Base-by-base conservation (phyloP, 768 basidiomycete genomes). In the Naematelia aurantialba region DNA sequence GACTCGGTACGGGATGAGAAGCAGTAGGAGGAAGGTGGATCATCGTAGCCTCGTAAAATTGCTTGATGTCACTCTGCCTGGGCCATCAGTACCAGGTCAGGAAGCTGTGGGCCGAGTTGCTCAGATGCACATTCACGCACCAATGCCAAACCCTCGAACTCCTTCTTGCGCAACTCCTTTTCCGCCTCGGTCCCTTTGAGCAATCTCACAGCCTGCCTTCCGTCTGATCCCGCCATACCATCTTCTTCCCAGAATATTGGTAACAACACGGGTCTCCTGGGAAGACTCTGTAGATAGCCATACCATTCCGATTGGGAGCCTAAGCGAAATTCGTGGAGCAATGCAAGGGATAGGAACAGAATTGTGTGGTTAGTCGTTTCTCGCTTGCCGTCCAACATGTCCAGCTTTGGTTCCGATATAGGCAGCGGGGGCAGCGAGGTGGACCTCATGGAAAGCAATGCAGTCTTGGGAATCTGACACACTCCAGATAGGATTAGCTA, bases 271-370 rank as follows among this genome's bases (percentile, higher is more conserved):
- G 56, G 25, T 0, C 58, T 55, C 3, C 69, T 59, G 0, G 79
- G 79, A 17, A 78, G 55, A 11, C 64, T 64, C 34, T 74, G 75
- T 4, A 80, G 56, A 58, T 79, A 81, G 11, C 70, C 74, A 17
- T 54, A 67, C 64, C 72, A 80, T 30, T 52, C 26, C 2, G 78
- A 78, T n/a, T 47, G 10, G 0, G 17, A 5, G 0, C 69, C 75
- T 10, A 70, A 51, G 0, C 64, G 60, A 19, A 75, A 55, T 53
- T 80, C 79, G 58, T 73, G 68, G 0, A 79, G 63, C 25, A 78
- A 57, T 12, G 69, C 66, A 3, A 78, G 52, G 8, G 77, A 56
- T 10, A 80, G 68, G 4, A 61, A 64, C 12, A 76, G 59, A 27
- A 76, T 65, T 2, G 63, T 50, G 29, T 5, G 27, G 47, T 17